A percentile compares a stretch with the other conserved stretches of the same genome.
These are phyloP conservation scores for Phlyctochytrium bullatum DNA, from an alignment of 192 early-diverging fungal genomes.

Conservation along the genomic window DNA sequence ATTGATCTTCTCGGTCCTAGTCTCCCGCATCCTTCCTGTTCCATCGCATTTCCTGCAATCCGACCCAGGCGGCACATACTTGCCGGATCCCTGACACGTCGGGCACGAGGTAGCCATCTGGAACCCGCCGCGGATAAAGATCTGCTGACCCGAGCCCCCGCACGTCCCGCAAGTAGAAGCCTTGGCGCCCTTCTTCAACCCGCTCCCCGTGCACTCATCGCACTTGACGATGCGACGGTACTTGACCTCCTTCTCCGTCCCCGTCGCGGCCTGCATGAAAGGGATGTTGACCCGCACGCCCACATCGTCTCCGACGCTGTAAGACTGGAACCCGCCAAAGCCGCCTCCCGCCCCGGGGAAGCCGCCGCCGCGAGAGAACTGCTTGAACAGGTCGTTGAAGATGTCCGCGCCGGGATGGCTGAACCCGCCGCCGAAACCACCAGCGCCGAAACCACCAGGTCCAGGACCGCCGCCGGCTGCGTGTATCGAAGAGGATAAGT, in stretches of 20 bases:
- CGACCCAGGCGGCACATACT: conserved; percentile 59
- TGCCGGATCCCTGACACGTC: conserved; percentile 82
- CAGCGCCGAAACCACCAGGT: conserved; percentile 32
- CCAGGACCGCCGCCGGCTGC: conserved; percentile 30
- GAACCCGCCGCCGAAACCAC: conserved; percentile 15
- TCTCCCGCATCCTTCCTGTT: conserved; percentile 72
- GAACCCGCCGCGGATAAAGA: conserved; percentile 84
- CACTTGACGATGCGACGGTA: conserved; percentile 71
- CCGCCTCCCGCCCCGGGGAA: conserved; percentile 56
- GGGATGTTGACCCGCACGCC: conserved; percentile 63
- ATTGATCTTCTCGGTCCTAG: conserved; percentile 67
- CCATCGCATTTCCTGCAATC: conserved; percentile 79
- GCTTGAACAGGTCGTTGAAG: conserved; percentile 56
- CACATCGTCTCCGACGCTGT: conserved; percentile 59
- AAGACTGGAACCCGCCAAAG: conserved; percentile 27
- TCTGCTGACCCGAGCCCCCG: conserved; percentile 79
- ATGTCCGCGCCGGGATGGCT: conserved; percentile 46
- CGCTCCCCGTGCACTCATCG: conserved; percentile 74
- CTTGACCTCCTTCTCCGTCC: conserved; percentile 63
- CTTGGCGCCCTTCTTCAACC: conserved; percentile 74
- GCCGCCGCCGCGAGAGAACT: conserved; percentile 53
- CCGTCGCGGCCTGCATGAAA: conserved; percentile 92
- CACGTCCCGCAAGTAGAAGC: conserved; percentile 72
- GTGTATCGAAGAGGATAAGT: too few species aligned
- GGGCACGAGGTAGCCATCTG: conserved; percentile 82